Percentiles rank a stretch among this genome's conserved stretches.
Evolutionary conservation across 2,329 filamentous ascomycete genomes (phyloP).

Genomic region (Alternaria ventricosa): DNA sequence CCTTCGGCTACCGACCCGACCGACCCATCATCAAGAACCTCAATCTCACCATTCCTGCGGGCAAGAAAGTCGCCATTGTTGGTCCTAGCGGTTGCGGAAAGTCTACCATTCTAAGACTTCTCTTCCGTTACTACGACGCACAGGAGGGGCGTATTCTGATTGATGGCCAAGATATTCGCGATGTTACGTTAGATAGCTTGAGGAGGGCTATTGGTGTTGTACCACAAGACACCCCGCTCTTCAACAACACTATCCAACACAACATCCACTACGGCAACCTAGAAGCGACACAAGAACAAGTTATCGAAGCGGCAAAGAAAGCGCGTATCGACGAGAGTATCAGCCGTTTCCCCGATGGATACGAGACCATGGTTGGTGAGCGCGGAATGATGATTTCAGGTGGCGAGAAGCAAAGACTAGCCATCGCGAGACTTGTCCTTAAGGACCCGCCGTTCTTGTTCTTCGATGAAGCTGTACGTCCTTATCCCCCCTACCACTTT

Average conservation of each 20-base stretch:
- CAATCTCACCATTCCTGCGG: constrained; percentile 87
- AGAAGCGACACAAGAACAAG: constrained; percentile 73
- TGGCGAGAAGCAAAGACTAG: constrained; percentile 90
- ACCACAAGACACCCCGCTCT: constrained; percentile 94
- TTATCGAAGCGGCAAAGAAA: constrained; percentile 78
- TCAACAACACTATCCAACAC: constrained; percentile 95
- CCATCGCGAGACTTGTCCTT: constrained; percentile 80
- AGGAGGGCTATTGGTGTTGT: constrained; percentile 90
- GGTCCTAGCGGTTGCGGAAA: constrained; percentile 96
- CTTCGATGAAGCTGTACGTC: constrained; percentile 83
- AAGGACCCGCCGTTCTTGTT: constrained; percentile 91
- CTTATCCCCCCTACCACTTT: background rate
- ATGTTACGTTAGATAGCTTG: constrained; percentile 81
- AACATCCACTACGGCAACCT: constrained; percentile 94
- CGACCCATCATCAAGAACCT: constrained; percentile 87
- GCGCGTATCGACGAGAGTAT: constrained; percentile 82
- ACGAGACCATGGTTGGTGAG: constrained; percentile 90
- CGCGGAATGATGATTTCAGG: constrained; percentile 96
- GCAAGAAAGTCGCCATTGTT: constrained; percentile 94
- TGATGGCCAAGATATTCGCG: constrained; percentile 89
- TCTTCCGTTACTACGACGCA: constrained; percentile 95
- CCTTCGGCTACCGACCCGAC: constrained; percentile 88
- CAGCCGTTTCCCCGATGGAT: constrained; percentile 80
- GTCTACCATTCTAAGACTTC: constrained; percentile 85
- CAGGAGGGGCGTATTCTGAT: constrained; percentile 85